Evolutionary conservation across 768 basidiomycete genomes (phyloP), one percentile per base, ranked within the genome.

Genomic region (Tubosaeta sp.): DNA sequence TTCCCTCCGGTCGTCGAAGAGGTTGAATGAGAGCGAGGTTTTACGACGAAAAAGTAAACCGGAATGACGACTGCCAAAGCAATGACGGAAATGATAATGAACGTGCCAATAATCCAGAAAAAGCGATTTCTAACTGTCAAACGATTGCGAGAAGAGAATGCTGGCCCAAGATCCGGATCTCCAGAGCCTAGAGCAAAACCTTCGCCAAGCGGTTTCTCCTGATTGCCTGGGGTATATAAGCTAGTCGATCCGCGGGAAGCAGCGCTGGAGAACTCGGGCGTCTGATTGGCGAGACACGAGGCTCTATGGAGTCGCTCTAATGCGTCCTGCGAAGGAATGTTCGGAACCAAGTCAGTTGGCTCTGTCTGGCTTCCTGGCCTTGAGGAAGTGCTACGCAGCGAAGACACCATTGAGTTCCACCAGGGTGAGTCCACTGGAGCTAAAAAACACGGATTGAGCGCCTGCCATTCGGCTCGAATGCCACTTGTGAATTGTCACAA

Each of bases 1-100:
- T 88, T 82, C 16, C 81, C 80, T 12, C 92, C 92, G 3, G 74
- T 61, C 13, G 60, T 71, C 14, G 52, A 45, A 32, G 57, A 44
- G 4, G 29, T 29, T 29, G 65, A 48, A 41, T 58, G 59, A 25
- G 52, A 47, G 41, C 56, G 59, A 27, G 50, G 58, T 41, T 65
- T 68, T 11, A 71, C 58, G 17, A 63, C 60, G 10, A 68, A 25
- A 44, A 70, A 65, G 46, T 70, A 69, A 48, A 77, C 68, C 0
- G 75, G 79, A 7, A 83, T 59, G 12, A 76, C 65, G 43, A 79
- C 69, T 29, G 73, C 72, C 13, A 68, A 61, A 26, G 71, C 57
- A 26, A 73, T 46, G 14, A 50, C 17, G 31, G 75, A 53, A 34
- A 65, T 58, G 43, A 63, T 55, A 11, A 72, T 43, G 31, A 22